Evolutionary conservation across 2,329 filamentous ascomycete genomes (phyloP).

Genomic region (Pleomassaria siparia): DNA sequence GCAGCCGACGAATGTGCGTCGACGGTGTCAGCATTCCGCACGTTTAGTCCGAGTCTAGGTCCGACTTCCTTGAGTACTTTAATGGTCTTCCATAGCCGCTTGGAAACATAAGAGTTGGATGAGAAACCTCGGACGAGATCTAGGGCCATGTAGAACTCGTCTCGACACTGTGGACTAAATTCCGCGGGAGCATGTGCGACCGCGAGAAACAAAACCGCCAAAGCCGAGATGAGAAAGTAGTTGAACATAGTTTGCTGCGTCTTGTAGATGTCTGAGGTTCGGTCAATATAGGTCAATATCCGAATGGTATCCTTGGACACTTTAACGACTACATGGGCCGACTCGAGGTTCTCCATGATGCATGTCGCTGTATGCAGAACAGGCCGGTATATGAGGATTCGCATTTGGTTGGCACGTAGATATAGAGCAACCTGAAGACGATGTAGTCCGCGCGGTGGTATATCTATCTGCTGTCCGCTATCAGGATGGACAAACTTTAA

Average conservation of each 20-base stretch:
- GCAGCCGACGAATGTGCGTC: conserved; percentile 64
- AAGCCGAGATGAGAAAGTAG: conserved; percentile 74
- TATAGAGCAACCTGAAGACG: conserved; percentile 83
- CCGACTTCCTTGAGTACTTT: conserved; percentile 71
- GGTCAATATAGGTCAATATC: conserved; percentile 70
- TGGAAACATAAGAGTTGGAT: conserved; percentile 69
- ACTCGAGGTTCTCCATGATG: conserved; percentile 73
- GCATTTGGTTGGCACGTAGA: conserved; percentile 84
- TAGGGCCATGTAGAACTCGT: conserved; percentile 78
- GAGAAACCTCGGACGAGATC: conserved; percentile 74
- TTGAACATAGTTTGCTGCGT: conserved; percentile 76
- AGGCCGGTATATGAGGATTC: conserved; percentile 84
- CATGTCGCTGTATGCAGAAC: conserved; percentile 81
- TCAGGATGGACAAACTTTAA: conserved; percentile 64
- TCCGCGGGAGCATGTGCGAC: conserved; percentile 73
- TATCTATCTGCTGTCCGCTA: conserved; percentile 42
- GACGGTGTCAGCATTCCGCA: conserved; percentile 46
- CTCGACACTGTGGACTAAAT: conserved; percentile 68
- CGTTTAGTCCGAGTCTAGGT: conserved; percentile 64
- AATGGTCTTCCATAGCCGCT: conserved; percentile 73
- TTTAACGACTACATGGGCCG: conserved; percentile 73
- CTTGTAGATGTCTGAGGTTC: conserved; percentile 70
- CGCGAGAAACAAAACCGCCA: conserved; percentile 75
- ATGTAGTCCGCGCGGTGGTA: conserved; percentile 65
- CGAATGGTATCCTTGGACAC: conserved; percentile 76